phyloP scores from a whole-genome alignment of 2,329 filamentous ascomycete species.

The Thelonectria rubi region DNA sequence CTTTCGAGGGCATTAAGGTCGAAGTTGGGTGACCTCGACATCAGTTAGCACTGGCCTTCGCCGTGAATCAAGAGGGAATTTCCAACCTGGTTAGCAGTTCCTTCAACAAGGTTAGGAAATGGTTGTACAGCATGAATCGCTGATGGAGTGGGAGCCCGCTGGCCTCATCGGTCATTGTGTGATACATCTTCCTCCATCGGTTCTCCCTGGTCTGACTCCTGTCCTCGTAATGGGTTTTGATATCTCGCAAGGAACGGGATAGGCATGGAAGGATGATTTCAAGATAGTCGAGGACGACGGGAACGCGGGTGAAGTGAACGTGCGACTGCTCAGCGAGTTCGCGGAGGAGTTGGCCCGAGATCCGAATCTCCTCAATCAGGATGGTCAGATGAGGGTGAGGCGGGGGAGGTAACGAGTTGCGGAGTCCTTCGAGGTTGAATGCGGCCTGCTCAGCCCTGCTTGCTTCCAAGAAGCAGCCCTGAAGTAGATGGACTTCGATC shows the following conservation, averaged over 20 bases:
- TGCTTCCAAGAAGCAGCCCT: slow-evolving; percentile 64
- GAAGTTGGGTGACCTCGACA: slow-evolving; percentile 56
- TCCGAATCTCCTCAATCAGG: slow-evolving; percentile 58
- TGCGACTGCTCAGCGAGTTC: slow-evolving; percentile 65
- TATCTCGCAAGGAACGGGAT: slow-evolving; percentile 61
- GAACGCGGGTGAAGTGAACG: slow-evolving; percentile 59
- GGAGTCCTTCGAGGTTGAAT: slow-evolving; percentile 59
- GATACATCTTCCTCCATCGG: slow-evolving; percentile 68
- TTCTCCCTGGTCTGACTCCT: slow-evolving; percentile 55
- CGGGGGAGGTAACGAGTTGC: slow-evolving; percentile 53
- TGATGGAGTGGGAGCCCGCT: slow-evolving; percentile 60
- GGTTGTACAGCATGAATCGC: slow-evolving; percentile 65
- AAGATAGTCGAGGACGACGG: slow-evolving; percentile 63
- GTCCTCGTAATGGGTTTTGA: slow-evolving; percentile 61
- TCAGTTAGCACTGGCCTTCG: slow-evolving; percentile 27
- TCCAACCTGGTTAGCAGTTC: slow-evolving; percentile 61
- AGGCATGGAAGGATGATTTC: slow-evolving; percentile 66
- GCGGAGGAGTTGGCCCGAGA: slow-evolving; percentile 57
- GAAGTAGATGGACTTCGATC: slow-evolving; percentile 53
- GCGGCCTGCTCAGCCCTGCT: slow-evolving; percentile 60
- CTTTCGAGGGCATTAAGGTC: slow-evolving; percentile 64
- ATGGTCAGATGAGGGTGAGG: slow-evolving; percentile 58
- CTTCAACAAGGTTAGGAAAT: slow-evolving; percentile 60
- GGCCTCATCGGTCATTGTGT: slow-evolving; percentile 62
- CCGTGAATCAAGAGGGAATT: not conserved